Conservation (phyloP, 805 yeast species). For the Yarrowia alimentaria region DNA sequence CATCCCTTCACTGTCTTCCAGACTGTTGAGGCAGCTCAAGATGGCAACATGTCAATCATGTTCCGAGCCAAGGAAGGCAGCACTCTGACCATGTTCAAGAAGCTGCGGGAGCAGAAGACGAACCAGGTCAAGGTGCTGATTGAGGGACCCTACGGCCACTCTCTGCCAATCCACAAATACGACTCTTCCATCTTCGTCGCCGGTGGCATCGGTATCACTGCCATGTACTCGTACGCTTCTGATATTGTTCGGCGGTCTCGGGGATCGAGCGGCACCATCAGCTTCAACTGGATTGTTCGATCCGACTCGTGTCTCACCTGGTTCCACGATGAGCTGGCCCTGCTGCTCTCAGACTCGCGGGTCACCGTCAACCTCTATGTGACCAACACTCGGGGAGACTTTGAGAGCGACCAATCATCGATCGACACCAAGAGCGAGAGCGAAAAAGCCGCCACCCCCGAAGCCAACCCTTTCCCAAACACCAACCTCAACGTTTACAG, state of each 20-base stretch:
- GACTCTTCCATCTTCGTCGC: conserved; percentile 46
- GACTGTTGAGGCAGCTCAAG: conserved; percentile 21
- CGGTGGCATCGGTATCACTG: conserved; percentile 65
- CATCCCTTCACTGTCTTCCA: conserved; percentile 62
- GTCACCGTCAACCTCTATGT: conserved; percentile 9
- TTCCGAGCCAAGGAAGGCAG: conserved; percentile 14
- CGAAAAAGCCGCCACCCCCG: neutral
- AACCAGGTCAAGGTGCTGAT: conserved; percentile 43
- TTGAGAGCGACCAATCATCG: neutral
- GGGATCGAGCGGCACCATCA: conserved; percentile 32
- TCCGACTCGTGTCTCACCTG: conserved; percentile 51
- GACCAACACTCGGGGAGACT: conserved; percentile 3
- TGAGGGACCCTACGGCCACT: conserved; percentile 65
- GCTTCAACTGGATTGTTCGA: conserved; percentile 62
- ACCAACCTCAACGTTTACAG: conserved; percentile 1
- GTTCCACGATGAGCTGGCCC: conserved; percentile 47
- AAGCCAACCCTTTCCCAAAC: neutral
- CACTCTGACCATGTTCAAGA: conserved; percentile 11
- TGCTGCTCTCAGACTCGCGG: neutral
- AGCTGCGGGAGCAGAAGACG: neutral
- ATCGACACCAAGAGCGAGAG: conserved; percentile 14
- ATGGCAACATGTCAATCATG: conserved; percentile 12
- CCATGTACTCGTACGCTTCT: conserved; percentile 47
- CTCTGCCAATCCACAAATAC: conserved; percentile 43
- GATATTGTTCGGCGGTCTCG: conserved; percentile 26